These are phyloP conservation scores for Syzygium oleosum DNA, from an alignment of 345 rosid species.

Conservation along the genomic window DNA sequence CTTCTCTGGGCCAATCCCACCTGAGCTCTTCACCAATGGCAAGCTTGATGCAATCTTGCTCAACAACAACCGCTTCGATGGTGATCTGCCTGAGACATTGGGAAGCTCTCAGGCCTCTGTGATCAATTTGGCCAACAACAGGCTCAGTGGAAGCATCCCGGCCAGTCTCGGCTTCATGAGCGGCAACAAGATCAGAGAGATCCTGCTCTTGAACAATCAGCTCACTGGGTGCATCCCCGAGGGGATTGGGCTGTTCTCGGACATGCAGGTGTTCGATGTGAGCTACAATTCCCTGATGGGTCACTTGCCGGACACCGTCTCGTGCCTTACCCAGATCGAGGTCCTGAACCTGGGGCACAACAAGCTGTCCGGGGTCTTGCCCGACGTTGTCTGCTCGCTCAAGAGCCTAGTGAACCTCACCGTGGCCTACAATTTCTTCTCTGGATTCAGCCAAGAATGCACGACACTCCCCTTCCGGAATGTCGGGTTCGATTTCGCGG, in stretches of 20 bases:
- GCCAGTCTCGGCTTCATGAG: conserved; percentile 45
- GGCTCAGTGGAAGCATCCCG: conserved; percentile 57
- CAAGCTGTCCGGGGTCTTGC: conserved; percentile 65
- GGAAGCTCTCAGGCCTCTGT: conserved; percentile 88
- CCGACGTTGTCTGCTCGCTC: conserved; percentile 63
- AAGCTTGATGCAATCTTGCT: conserved; percentile 73
- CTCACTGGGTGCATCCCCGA: conserved; percentile 87
- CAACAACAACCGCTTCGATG: conserved; percentile 65
- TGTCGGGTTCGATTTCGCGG: conserved; percentile 65
- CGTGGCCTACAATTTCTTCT: conserved; percentile 82
- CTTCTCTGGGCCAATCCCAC: conserved; percentile 65
- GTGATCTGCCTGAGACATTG: conserved; percentile 54
- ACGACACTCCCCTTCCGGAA: conserved; percentile 34
- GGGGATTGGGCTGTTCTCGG: conserved; percentile 66
- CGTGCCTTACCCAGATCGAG: conserved; percentile 50
- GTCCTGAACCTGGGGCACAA: conserved; percentile 79
- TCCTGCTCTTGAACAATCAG: conserved; percentile 73
- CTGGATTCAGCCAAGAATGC: conserved; percentile 79
- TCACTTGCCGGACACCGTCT: conserved; percentile 74
- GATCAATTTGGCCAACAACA: conserved; percentile 74
- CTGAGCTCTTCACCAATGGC: conserved; percentile 49
- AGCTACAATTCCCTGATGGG: conserved; percentile 76
- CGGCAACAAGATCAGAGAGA: conserved; percentile 51
- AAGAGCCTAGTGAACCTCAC: conserved; percentile 55
- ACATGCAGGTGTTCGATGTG: conserved; percentile 71